Conservation (phyloP, 768 basidiomycete species). For the Boletus rufocinnamomeus region DNA sequence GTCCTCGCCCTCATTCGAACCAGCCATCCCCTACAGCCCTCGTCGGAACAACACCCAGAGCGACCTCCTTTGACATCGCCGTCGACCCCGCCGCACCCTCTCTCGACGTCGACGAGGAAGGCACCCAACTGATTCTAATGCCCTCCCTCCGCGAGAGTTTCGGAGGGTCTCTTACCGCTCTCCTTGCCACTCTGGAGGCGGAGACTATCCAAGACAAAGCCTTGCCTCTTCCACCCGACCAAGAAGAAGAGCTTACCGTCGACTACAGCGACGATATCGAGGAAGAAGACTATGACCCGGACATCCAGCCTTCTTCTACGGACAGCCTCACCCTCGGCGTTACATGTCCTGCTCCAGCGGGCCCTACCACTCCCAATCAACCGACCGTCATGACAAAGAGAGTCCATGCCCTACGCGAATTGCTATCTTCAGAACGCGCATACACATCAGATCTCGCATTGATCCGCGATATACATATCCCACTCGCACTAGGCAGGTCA, state of each 20-base stretch:
- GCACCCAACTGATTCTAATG: conserved; percentile 25
- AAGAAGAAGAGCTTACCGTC: conserved; percentile 25
- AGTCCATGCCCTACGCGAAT: conserved; percentile 73
- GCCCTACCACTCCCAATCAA: conserved; percentile 31
- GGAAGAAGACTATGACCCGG: conserved; percentile 33
- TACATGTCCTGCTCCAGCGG: conserved; percentile 2
- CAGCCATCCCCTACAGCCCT: conserved; percentile 12
- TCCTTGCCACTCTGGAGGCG: conserved; percentile 34
- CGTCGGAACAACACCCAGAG: conserved; percentile 13
- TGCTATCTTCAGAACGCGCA: conserved; percentile 76
- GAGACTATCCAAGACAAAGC: conserved; percentile 35
- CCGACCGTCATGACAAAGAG: conserved; percentile 59
- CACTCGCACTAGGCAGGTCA: conserved; percentile 68
- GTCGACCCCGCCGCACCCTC: background rate
- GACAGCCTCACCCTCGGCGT: conserved; percentile 28
- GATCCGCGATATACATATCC: conserved; percentile 76
- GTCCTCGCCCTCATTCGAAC: conserved; percentile 27
- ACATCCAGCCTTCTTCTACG: conserved; percentile 30
- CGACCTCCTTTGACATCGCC: conserved; percentile 2
- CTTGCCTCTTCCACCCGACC: conserved; percentile 31
- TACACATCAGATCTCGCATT: conserved; percentile 84
- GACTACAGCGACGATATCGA: conserved; percentile 27
- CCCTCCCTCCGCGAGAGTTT: conserved; percentile 34
- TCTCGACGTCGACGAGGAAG: conserved; percentile 17
- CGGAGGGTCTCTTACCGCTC: conserved; percentile 34